phyloP scores from a whole-genome alignment of 2,329 filamentous ascomycete genomes.

The Neofusicoccum umdonicola region DNA sequence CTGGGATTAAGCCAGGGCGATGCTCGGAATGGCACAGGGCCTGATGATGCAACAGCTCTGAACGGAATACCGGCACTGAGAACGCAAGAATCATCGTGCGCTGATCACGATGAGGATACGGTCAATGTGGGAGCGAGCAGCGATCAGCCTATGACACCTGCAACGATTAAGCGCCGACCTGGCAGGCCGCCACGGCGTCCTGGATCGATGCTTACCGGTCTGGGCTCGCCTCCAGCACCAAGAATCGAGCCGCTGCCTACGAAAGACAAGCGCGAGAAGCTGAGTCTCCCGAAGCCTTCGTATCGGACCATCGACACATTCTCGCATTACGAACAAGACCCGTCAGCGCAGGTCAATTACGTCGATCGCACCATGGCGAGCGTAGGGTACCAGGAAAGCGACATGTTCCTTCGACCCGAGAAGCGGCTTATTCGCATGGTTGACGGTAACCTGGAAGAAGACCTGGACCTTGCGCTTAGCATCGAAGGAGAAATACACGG shows the following conservation, averaged over 20 bases:
- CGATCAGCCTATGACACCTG: conserved; percentile 36
- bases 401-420: conserved; percentile 78
- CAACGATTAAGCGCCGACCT: conserved; percentile 54
- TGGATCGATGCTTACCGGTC: conserved; percentile 59
- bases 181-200: conserved; percentile 65
- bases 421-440: conserved; percentile 64
- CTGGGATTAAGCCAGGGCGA: conserved; percentile 26
- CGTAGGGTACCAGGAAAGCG: conserved; percentile 92
- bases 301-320: conserved; percentile 79
- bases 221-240: conserved; percentile 58
- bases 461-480: conserved; percentile 56
- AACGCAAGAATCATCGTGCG: conserved; percentile 8
- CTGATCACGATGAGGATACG: conserved; percentile 21
- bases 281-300: conserved; percentile 73
- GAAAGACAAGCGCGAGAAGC: conserved; percentile 74
- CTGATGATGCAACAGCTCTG: conserved; percentile 7
- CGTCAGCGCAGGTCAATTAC: conserved; percentile 80
- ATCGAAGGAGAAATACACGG: conserved; percentile 52
- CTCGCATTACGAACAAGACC: conserved; percentile 77
- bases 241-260: conserved; percentile 74
- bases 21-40: conserved; percentile 33
- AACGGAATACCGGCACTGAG: background rate
- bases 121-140: conserved; percentile 21
- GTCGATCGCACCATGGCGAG: conserved; percentile 96
- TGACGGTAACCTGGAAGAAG: conserved; percentile 63